These are phyloP conservation scores for Thinopyrum elongatum DNA, from an alignment of 176 grass and related monocot genomes.

Conservation along the genomic window DNA sequence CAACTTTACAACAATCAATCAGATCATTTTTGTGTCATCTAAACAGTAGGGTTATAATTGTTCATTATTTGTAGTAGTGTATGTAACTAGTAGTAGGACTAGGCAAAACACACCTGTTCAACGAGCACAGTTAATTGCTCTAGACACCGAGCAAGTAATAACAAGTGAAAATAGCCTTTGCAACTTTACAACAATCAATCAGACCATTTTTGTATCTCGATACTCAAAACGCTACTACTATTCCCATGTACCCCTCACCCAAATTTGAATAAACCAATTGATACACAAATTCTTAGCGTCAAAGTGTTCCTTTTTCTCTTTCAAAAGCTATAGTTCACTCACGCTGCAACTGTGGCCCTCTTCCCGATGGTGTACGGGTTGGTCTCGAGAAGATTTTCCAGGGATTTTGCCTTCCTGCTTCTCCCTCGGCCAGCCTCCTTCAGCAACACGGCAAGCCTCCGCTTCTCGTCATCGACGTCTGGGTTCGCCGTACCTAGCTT, in stretches of 20 bases:
- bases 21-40: conserved; percentile 24
- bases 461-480: conserved; percentile 91
- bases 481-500: conserved; percentile 92
- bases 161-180: conserved; percentile 7
- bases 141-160: conserved; percentile 27
- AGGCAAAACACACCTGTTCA: neutral
- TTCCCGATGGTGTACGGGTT: conserved; percentile 51
- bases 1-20: conserved; percentile 56
- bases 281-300: conserved; percentile 28
- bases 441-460: conserved; percentile 71
- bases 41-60: neutral
- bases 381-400: conserved; percentile 78
- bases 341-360: conserved; percentile 44
- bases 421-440: conserved; percentile 93
- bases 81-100: neutral
- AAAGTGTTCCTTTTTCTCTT: neutral
- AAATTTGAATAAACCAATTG: conserved; percentile 35
- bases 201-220: conserved; percentile 31
- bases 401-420: conserved; percentile 74
- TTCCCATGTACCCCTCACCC: conserved; percentile 23
- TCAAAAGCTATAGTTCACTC: conserved; percentile 10
- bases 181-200: conserved; percentile 60
- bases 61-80: no score
- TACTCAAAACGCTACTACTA: conserved; percentile 25
- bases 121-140: neutral